Evolutionary conservation across 352 stramenopile species (phyloP), one percentile per base, ranked within the genome.

Genomic region (Phytophthora multivora): DNA sequence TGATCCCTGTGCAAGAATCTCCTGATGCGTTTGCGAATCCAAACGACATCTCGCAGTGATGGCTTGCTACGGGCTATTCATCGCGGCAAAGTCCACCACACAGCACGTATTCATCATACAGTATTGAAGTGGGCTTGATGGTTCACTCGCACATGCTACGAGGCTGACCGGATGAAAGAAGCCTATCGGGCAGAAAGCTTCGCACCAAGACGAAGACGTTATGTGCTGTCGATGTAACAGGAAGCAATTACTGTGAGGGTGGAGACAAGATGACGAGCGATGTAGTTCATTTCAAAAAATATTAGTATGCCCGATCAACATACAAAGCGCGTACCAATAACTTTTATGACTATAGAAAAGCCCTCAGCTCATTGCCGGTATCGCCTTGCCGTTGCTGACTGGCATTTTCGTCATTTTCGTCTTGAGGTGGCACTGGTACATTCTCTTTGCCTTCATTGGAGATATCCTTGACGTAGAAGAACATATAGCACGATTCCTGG

Each of bases 401-500:
- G 23, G 47, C 51, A 23, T 69, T 75, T 35, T 59, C 55, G 23
- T 68, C 48, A 21, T 59, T 77, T 48, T 62, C 69, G 33, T 71
- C 61, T 49, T 42, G 33, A 50, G 54, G 21, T 25, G 28, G 23
- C 8, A 63, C 19, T 25, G 63, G 75, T 11, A 83, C 55, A 51
- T 92, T 94, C 67, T 94, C 83, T 48, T 94, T 92, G 62, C 88
- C 82, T 39, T 67, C 67, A 13, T 58, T 28, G 4, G 16, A 28
- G 16, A 36, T 48, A 13, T 58, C 63, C 19, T 79, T 77, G 23
- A 93, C 81, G 53, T 95, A 96, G 53, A 96, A 94, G 26, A 95
- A 76, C 82, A 96, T 91, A 56, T 96, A 96, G 56, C 86, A 94
- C 13, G 86, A 94, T 53, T 94, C 83, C 36, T 93, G 86, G 26